Conservation (phyloP, 192 early-diverging fungal species). For the Podila minutissima region DNA sequence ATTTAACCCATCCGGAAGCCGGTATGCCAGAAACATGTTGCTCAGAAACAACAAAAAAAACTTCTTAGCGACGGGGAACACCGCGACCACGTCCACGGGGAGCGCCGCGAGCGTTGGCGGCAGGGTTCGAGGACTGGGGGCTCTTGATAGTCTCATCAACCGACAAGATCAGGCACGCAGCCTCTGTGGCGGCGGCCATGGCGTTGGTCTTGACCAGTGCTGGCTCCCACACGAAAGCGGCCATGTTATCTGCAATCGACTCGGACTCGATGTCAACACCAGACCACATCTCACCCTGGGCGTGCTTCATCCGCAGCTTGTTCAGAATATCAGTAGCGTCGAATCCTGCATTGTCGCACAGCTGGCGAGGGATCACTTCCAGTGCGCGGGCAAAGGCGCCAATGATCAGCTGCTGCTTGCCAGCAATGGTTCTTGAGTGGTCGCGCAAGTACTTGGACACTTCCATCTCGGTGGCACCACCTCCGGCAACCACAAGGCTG, state of each 20-base stretch:
- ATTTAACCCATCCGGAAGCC: no score
- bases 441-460: conserved; percentile 94
- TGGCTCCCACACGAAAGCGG: conserved; percentile 98
- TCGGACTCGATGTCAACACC: conserved; percentile 94
- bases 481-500: conserved; percentile 96
- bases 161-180: conserved; percentile 94
- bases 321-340: conserved; percentile 98
- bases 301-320: conserved; percentile 94
- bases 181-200: conserved; percentile 93
- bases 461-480: conserved; percentile 99
- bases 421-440: conserved; percentile 92
- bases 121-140: conserved; percentile 83
- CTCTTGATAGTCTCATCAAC: conserved; percentile 99
- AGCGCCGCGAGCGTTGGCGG: conserved; percentile 61
- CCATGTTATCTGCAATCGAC: conserved; percentile 89
- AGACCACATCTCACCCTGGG: conserved; percentile 81
- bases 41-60: background rate
- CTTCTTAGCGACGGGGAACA: conserved; percentile 65
- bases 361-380: conserved; percentile 97
- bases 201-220: conserved; percentile 98
- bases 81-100: conserved; percentile 74
- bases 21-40: background rate
- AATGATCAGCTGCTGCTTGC: conserved; percentile 98
- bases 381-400: conserved; percentile 94
- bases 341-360: conserved; percentile 98